Percentiles rank a stretch among this genome's conserved stretches.
phyloP scores from a whole-genome alignment of 75 land plant species.

The Cryptomeria japonica region DNA sequence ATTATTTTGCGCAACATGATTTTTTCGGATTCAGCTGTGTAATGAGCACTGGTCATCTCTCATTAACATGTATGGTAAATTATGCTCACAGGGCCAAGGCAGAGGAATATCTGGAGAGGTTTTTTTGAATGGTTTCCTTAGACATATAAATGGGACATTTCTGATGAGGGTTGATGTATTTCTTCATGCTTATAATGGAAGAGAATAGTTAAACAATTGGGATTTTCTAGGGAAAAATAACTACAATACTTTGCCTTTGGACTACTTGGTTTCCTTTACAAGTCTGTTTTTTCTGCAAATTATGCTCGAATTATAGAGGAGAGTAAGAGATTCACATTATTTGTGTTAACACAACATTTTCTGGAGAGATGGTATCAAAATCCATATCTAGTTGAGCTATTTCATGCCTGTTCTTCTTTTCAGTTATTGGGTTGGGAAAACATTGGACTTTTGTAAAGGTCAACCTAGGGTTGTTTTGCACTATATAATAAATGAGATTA shows the following conservation, averaged over 20 bases:
- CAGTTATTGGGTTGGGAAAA: background rate
- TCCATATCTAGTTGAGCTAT: background rate
- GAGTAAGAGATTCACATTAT: background rate
- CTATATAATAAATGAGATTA: background rate
- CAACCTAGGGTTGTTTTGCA: background rate
- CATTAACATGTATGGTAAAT: too few relatives aligned
- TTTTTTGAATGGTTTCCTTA: background rate
- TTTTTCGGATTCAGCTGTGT: too few relatives aligned
- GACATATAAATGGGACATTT: background rate
- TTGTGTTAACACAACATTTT: background rate
- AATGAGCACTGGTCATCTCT: too few relatives aligned
- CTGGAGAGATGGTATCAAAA: background rate
- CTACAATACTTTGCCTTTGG: background rate
- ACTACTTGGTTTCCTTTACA: background rate
- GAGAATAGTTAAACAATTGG: background rate
- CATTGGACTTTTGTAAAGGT: background rate
- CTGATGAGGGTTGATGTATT: background rate
- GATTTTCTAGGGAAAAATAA: background rate
- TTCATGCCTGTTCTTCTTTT: background rate
- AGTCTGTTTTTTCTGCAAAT: background rate
- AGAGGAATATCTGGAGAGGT: too few relatives aligned
- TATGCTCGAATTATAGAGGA: background rate
- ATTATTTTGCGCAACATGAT: too few relatives aligned
- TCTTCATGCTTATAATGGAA: background rate
- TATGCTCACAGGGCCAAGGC: too few relatives aligned